A percentile compares a stretch with the other conserved stretches of the same genome.
These are phyloP conservation scores for Cladobotryum protrusum DNA, from an alignment of 2,329 filamentous ascomycete species.

Conservation along the genomic window DNA sequence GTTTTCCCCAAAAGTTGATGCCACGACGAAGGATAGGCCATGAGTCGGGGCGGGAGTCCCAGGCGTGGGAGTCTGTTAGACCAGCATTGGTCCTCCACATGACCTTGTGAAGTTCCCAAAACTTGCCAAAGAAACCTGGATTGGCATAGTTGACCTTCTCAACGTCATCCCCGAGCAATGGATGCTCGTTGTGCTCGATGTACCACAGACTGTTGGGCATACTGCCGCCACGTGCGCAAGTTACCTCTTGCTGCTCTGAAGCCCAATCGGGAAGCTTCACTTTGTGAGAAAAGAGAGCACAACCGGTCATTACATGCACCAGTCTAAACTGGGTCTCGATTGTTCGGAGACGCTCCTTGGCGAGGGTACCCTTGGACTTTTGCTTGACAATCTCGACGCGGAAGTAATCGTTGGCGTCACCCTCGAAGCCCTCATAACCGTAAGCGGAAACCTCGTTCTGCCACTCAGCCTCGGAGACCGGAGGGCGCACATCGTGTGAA, in stretches of 20 bases:
- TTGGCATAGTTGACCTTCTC: constrained; percentile 96
- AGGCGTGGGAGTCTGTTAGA: constrained; percentile 91
- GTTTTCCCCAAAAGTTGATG: constrained; percentile 98
- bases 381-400: constrained; percentile 89
- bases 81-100: constrained; percentile 99
- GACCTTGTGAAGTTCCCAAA: constrained; percentile 92
- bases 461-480: constrained; percentile 84
- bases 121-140: constrained; percentile 95
- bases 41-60: constrained; percentile 90
- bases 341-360: constrained; percentile 81
- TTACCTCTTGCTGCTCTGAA: constrained; percentile 98
- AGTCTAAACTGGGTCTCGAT: constrained; percentile 97
- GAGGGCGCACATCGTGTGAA: constrained; percentile 87
- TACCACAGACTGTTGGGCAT: constrained; percentile 98
- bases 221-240: constrained; percentile 84
- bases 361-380: constrained; percentile 69
- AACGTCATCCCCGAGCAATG: constrained; percentile 63
- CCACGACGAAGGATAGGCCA: constrained; percentile 90
- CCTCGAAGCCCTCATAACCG: constrained; percentile 92
- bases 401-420: constrained; percentile 95
- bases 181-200: constrained; percentile 83
- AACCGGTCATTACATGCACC: constrained; percentile 94
- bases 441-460: constrained; percentile 96
- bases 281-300: constrained; percentile 95
- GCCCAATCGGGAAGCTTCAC: constrained; percentile 98